Base-by-base conservation (phyloP, 805 yeast genomes). In the Pichia nakasei region DNA sequence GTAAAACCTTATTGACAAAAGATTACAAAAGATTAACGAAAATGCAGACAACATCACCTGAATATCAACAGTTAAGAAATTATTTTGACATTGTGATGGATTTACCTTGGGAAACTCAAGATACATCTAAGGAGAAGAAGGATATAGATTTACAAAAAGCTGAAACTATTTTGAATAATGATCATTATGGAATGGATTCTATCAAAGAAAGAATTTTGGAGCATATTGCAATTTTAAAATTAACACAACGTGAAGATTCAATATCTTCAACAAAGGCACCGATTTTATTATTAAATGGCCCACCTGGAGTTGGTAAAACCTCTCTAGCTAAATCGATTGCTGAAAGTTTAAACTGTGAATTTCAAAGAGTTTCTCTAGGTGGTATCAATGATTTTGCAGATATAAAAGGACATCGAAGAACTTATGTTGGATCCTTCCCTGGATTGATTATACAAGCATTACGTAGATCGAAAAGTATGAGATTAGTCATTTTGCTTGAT, bases 221-320 rank as follows among this genome's bases (percentile, higher is more conserved):
- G 59, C 85, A 86, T 58, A 66, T 87, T 26, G 87, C 93, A 5
- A 88, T 87, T 6, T 63, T 85, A 49, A 82, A 83, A 48, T 68
- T 88, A 35, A 70, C 70, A 43, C 57, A 53, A 17, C 18, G 24
- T 17, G 20, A 36, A 24, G 12, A 43, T 18, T 20, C 31, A n/a
- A 34, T 22, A 9, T 17, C 20, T 15, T 15, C 9, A n/a, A 22
- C 53, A 4, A 61, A 57, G 55, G 75, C 94, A 1, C 96, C 96
- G 7, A 86, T 87, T 37, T 61, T 87, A 35, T 68, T 87, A 61
- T 70, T 87, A 45, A 86, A 85, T 6, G 96, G 96, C 0, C 96
- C 96, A 11, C 96, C 96, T 0, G 96, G 96, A 32, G 93, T 86
- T 13, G 96, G 96, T 24, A 87, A 87, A 60, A 87, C 96, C 0